Percentiles rank a stretch among this genome's conserved stretches.
Conservation (phyloP, 257 asterid species). For the Cruciata laevipes region DNA sequence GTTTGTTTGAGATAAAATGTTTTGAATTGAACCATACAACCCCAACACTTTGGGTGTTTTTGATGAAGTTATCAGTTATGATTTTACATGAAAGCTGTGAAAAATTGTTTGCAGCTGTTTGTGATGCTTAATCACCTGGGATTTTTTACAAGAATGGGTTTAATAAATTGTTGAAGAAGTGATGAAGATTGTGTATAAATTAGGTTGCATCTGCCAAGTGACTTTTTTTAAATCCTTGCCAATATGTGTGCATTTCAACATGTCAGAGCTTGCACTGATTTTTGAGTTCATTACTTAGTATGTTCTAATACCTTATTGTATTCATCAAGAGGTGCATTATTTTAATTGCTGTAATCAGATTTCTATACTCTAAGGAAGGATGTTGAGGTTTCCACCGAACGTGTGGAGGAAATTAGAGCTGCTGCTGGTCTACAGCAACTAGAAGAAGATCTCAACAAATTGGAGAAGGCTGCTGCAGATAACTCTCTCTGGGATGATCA, state of each 20-base stretch:
- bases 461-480: constrained; percentile 80
- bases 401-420: constrained; percentile 74
- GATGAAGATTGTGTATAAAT: neutral
- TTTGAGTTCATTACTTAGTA: neutral
- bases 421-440: constrained; percentile 72
- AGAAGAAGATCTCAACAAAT: constrained; percentile 49
- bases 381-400: constrained; percentile 55
- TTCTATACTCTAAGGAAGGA: constrained; percentile 80
- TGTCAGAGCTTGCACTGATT: neutral
- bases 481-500: constrained; percentile 94
- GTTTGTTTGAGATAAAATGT: neutral
- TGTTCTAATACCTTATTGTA: neutral
- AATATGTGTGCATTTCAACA: neutral
- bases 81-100: neutral
- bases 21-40: neutral
- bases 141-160: neutral
- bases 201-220: neutral
- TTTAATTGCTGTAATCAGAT: constrained; percentile 41
- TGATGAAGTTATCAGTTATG: neutral
- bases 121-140: neutral
- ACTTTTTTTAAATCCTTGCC: neutral
- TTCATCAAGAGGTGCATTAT: neutral
- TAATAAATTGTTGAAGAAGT: neutral
- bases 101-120: neutral
- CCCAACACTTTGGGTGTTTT: neutral